A percentile compares a stretch with the other conserved stretches of the same genome.
Conservation (phyloP, 192 early-diverging fungal genomes). For the Spizellomyces punctatus region DNA sequence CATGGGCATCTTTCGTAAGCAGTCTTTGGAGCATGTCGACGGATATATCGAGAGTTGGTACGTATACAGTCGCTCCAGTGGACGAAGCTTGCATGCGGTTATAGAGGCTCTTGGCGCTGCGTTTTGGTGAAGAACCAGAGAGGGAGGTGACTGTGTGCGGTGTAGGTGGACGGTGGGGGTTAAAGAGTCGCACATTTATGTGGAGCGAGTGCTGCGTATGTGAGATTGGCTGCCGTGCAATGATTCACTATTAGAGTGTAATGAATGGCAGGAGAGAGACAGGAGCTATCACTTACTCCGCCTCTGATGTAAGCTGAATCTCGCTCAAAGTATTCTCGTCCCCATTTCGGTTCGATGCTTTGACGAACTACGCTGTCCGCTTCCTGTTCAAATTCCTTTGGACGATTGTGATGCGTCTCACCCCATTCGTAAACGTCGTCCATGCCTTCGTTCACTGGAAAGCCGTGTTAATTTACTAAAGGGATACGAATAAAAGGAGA, state of each 20-base stretch:
- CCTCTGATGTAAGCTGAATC: slow-evolving; percentile 24
- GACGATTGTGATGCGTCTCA: slow-evolving; percentile 28
- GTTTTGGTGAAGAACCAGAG: too few relatives aligned
- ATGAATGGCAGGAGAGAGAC: too few relatives aligned
- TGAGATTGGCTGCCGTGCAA: too few relatives aligned
- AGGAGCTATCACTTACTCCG: slow-evolving; percentile 7
- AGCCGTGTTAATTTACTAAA: neutral
- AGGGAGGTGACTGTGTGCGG: too few relatives aligned
- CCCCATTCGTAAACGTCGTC: slow-evolving; percentile 49
- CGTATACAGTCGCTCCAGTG: slow-evolving; percentile 15
- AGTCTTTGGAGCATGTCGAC: slow-evolving; percentile 46
- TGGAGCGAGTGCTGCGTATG: too few relatives aligned
- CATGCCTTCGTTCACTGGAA: slow-evolving; percentile 52
- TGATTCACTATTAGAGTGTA: too few relatives aligned
- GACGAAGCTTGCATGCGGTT: neutral
- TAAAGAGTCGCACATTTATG: too few relatives aligned
- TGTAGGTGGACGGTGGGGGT: too few relatives aligned
- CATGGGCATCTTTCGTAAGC: slow-evolving; percentile 38
- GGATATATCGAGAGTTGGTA: slow-evolving; percentile 40
- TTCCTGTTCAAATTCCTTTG: slow-evolving; percentile 38
- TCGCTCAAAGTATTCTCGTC: slow-evolving; percentile 28
- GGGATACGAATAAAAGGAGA: neutral
- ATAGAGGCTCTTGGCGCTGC: too few relatives aligned
- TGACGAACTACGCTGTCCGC: slow-evolving; percentile 39
- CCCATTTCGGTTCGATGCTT: slow-evolving; percentile 35